Conservation (phyloP, 768 basidiomycete genomes). For the Auricularia sp. region DNA sequence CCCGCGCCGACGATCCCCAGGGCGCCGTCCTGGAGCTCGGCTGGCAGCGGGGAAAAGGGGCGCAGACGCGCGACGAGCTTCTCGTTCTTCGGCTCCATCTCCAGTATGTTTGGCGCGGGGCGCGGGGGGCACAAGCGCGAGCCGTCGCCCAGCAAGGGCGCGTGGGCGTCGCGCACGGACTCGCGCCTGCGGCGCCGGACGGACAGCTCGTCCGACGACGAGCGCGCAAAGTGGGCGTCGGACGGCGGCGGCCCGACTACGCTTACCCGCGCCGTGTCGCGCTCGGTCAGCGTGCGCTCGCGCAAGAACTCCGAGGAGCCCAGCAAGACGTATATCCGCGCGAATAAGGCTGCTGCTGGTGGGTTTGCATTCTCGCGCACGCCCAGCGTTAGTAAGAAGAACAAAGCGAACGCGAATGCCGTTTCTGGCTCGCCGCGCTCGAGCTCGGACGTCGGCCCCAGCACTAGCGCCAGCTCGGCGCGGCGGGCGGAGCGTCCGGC, state of each 20-base stretch:
- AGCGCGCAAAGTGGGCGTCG: neutral
- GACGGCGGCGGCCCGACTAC: neutral
- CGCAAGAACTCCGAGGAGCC: neutral
- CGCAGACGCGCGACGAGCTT: conserved; percentile 4
- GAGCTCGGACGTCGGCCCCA: neutral
- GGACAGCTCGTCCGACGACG: neutral
- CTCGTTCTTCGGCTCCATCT: conserved; percentile 1
- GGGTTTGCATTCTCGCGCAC: neutral
- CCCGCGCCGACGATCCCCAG: too few relatives aligned
- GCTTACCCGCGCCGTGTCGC: neutral
- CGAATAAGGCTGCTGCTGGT: neutral
- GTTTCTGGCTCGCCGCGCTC: conserved; percentile 27
- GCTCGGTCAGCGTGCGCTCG: neutral
- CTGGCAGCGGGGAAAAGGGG: neutral
- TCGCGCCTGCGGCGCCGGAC: neutral
- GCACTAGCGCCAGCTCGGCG: neutral
- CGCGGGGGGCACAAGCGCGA: neutral
- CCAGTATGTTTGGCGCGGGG: conserved; percentile 1
- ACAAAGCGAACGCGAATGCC: conserved; percentile 10
- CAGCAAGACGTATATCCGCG: neutral
- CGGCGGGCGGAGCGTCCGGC: neutral
- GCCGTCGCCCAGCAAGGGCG: neutral
- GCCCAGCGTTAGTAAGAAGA: neutral
- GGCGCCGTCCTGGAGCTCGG: neutral
- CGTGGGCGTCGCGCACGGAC: neutral